Conservation (phyloP, 306 rosid species). For the Fragaria ananassa region DNA sequence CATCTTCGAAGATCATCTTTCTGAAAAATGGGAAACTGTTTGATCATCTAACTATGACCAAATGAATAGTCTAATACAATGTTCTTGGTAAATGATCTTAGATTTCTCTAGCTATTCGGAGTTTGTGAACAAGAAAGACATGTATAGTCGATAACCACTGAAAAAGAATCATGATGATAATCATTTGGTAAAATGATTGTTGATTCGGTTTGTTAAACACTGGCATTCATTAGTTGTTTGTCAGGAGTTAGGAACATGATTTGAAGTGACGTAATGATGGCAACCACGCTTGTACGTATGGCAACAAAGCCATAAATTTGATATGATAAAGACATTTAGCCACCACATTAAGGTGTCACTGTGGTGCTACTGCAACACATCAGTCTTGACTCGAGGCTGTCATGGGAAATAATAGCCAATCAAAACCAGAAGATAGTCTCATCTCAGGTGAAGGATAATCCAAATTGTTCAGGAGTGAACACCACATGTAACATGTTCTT, state of each 20-base stretch:
- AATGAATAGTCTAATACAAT: not conserved
- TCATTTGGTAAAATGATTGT: not conserved
- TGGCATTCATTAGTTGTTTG: not conserved
- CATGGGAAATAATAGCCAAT: not conserved
- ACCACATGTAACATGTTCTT: not conserved
- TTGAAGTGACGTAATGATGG: not conserved
- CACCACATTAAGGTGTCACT: slow-evolving; percentile 1
- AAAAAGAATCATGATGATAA: not conserved
- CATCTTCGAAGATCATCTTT: not conserved
- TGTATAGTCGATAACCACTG: not conserved
- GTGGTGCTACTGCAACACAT: not conserved
- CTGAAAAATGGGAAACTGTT: not conserved
- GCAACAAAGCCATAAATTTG: not conserved
- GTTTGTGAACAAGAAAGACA: not conserved
- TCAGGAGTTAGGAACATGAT: not conserved
- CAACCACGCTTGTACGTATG: not conserved
- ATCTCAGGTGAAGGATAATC: not conserved
- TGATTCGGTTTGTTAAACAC: not conserved
- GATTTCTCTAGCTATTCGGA: not conserved
- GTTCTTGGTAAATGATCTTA: not conserved
- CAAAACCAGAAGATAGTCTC: not conserved
- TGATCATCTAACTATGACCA: not conserved
- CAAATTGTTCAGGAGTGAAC: not conserved
- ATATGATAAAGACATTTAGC: slow-evolving; percentile 4
- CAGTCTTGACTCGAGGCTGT: slow-evolving; percentile 1